Evolutionary conservation across 2,329 filamentous ascomycete species (phyloP).

Genomic region (Colletotrichum graminicola): DNA sequence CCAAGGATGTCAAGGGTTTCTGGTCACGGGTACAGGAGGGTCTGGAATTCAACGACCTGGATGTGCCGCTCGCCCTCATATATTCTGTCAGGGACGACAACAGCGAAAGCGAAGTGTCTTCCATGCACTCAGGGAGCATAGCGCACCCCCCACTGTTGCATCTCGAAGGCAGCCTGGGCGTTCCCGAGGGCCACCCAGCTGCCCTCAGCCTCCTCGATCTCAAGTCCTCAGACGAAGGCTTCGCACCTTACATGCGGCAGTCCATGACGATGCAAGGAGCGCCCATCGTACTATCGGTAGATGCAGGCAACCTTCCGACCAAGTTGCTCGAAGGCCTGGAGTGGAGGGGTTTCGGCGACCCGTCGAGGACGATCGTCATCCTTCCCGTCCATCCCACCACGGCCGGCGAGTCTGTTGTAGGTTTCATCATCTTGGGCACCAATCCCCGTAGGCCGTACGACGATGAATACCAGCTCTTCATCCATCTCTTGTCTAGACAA

Average conservation of each 20-base stretch:
- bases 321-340: slow-evolving; percentile 75
- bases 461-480: slow-evolving; percentile 82
- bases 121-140: slow-evolving; percentile 76
- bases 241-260: slow-evolving; percentile 81
- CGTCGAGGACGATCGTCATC: slow-evolving; percentile 77
- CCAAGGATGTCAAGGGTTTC: slow-evolving; percentile 79
- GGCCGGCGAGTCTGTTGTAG: slow-evolving; percentile 77
- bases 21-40: slow-evolving; percentile 79
- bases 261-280: slow-evolving; percentile 75
- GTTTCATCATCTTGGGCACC: slow-evolving; percentile 82
- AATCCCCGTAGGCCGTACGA: slow-evolving; percentile 85
- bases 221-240: slow-evolving; percentile 76
- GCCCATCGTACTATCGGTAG: slow-evolving; percentile 76
- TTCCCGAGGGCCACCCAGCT: slow-evolving; percentile 72
- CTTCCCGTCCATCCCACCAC: slow-evolving; percentile 84
- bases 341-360: slow-evolving; percentile 78
- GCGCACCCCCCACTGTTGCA: slow-evolving; percentile 72
- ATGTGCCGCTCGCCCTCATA: slow-evolving; percentile 81
- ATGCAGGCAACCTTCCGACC: slow-evolving; percentile 73
- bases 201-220: slow-evolving; percentile 76
- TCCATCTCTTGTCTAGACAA: slow-evolving; percentile 80
- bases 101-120: slow-evolving; percentile 77
- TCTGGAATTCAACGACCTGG: slow-evolving; percentile 79
- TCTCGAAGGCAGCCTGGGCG: slow-evolving; percentile 80
- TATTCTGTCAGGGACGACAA: slow-evolving; percentile 80